Percentiles rank a stretch among this genome's conserved stretches.
Evolutionary conservation across 2,329 filamentous ascomycete genomes (phyloP).

Genomic region (Tolypocladium cylindrosporum): DNA sequence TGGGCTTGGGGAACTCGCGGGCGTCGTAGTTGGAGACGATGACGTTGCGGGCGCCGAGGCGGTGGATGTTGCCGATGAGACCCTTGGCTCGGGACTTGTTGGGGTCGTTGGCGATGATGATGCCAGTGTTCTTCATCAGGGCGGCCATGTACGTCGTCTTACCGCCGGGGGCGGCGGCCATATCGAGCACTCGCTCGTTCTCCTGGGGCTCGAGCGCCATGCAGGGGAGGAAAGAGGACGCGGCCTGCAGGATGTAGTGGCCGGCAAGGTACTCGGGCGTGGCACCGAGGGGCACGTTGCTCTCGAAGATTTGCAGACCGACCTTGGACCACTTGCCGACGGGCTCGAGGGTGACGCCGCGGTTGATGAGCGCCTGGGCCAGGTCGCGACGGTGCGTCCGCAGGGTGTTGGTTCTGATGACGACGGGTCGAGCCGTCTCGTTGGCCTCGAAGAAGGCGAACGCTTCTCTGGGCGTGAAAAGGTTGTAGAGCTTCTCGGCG

Average conservation of each 20-base stretch:
- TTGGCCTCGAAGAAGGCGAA: slow-evolving; percentile 99
- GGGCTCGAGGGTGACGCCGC: slow-evolving; percentile 89
- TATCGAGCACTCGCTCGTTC: slow-evolving; percentile 78
- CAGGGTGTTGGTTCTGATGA: slow-evolving; percentile 94
- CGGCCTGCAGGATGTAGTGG: slow-evolving; percentile 95
- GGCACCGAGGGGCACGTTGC: slow-evolving; percentile 73
- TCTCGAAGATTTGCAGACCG: slow-evolving; percentile 92
- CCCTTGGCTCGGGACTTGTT: slow-evolving; percentile 90
- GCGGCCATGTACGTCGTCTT: slow-evolving; percentile 57
- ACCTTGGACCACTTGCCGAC: slow-evolving; percentile 99
- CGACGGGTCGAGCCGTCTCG: slow-evolving; percentile 85
- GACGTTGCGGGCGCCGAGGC: slow-evolving; percentile 84
- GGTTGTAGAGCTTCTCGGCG: slow-evolving; percentile 88
- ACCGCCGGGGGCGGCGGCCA: slow-evolving; percentile 17
- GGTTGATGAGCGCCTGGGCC: slow-evolving; percentile 88
- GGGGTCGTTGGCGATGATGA: slow-evolving; percentile 92
- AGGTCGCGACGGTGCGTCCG: slow-evolving; percentile 68
- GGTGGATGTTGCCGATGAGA: slow-evolving; percentile 96
- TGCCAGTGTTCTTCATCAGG: slow-evolving; percentile 64
- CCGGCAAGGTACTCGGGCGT: slow-evolving; percentile 96
- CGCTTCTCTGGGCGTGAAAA: slow-evolving; percentile 88
- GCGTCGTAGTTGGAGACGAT: slow-evolving; percentile 95
- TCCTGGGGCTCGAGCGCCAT: slow-evolving; percentile 96
- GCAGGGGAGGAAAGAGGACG: slow-evolving; percentile 91
- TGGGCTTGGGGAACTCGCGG: slow-evolving; percentile 83